These are phyloP conservation scores for Fraxinus latifolia DNA, from an alignment of 305 asterid genomes.

Conservation along the genomic window DNA sequence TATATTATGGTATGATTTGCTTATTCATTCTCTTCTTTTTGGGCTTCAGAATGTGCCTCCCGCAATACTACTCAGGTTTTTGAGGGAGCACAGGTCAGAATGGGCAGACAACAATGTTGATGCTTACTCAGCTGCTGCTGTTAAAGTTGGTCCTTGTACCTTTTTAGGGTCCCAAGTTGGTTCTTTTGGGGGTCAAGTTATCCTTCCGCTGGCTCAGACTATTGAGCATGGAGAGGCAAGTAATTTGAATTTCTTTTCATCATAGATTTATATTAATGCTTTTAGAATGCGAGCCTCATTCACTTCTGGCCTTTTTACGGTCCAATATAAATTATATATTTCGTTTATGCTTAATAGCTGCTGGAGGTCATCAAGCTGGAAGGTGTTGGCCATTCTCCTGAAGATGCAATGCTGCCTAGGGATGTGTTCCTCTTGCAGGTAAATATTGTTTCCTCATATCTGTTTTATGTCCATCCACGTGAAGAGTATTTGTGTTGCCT, in stretches of 20 bases:
- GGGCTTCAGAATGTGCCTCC: conserved; percentile 76
- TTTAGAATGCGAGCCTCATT: background rate
- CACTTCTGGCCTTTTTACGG: background rate
- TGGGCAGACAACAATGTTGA: conserved; percentile 87
- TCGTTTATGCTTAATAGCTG: conserved; percentile 43
- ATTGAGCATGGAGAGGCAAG: conserved; percentile 96
- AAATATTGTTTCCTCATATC: conserved; percentile 15
- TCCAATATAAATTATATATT: background rate
- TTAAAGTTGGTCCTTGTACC: conserved; percentile 45
- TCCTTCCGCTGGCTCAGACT: conserved; percentile 86
- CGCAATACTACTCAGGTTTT: conserved; percentile 70
- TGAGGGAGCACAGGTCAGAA: conserved; percentile 89
- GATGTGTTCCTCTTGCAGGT: conserved; percentile 88
- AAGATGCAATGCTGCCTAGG: conserved; percentile 73
- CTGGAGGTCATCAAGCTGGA: conserved; percentile 89
- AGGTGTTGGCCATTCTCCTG: conserved; percentile 69
- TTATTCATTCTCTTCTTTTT: conserved; percentile 12
- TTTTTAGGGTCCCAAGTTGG: conserved; percentile 51
- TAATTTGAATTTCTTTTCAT: background rate
- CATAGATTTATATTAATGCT: background rate
- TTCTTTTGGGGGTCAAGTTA: conserved; percentile 79
- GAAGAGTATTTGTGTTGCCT: background rate
- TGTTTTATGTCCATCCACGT: background rate
- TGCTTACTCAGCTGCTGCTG: conserved; percentile 75
- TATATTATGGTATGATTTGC: background rate